A percentile compares a stretch with the other conserved stretches of the same genome.
phyloP scores from a whole-genome alignment of 805 yeast genomes.

The Candida germanica region DNA sequence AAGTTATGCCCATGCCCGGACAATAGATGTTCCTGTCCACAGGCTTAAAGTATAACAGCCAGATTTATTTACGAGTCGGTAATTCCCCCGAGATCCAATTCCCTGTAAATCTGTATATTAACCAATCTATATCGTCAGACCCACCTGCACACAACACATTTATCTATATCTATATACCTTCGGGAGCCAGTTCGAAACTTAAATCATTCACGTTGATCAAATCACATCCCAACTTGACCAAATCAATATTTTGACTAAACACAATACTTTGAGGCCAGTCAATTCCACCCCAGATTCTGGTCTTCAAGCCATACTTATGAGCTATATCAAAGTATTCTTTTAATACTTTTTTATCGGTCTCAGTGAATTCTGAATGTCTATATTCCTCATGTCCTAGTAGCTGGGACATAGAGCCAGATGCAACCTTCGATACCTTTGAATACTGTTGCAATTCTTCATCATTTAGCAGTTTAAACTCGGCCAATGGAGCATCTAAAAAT shows the following conservation, averaged over 20 bases:
- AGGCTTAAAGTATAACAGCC: no score
- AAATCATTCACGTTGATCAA: constrained; percentile 60
- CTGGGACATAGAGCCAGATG: constrained; percentile 42
- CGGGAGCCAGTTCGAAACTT: no score
- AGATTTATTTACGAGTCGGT: no score
- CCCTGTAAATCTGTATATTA: no score
- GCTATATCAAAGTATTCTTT: constrained; percentile 35
- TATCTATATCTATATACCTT: no score
- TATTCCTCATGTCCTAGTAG: constrained; percentile 23
- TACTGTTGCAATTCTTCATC: constrained; percentile 21
- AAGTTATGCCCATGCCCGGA: no score
- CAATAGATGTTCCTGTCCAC: no score
- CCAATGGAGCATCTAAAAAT: constrained; percentile 55
- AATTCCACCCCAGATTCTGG: constrained; percentile 72
- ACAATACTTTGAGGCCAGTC: constrained; percentile 56
- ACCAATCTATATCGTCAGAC: no score
- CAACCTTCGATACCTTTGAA: constrained; percentile 32
- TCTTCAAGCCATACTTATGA: constrained; percentile 48
- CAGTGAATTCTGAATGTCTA: constrained; percentile 21
- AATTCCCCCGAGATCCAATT: no score
- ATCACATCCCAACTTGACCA: constrained; percentile 50
- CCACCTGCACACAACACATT: no score
- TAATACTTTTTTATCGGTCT: constrained; percentile 27
- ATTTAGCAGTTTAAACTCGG: constrained; percentile 20
- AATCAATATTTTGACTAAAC: constrained; percentile 47